Base-by-base conservation (phyloP, 768 basidiomycete species). In the Tulasnella sp. region DNA sequence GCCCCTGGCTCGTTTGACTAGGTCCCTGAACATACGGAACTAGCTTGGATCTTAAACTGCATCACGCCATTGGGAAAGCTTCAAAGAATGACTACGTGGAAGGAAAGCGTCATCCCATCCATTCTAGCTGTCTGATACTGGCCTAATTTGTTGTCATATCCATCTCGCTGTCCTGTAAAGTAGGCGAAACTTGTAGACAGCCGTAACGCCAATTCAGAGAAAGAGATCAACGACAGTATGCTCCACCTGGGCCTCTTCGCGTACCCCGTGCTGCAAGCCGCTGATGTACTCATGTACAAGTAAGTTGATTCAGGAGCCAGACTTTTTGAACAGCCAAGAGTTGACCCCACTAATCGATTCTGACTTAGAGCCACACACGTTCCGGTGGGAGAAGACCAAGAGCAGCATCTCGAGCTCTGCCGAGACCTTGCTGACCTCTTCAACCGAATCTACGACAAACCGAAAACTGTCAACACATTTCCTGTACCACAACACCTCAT, bases 361-460 rank as follows among this genome's bases (percentile, higher is more conserved):
- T 9, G 7, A 5, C 1, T 15, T 63, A 91, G 92, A 64, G 81
- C 92, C 1, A 94, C 92, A 0, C 87, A 92, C 68, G 87, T 98
- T 1, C 94, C 94, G 0, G 93, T 98, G 3, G 94, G 94, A 24
- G 92, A 97, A 66, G 94, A 98, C 69, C 94, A 97, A 67, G 80
- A 82, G 21, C 94, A 98, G 72, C 94, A 98, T 66, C 78, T 97
- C 43, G 92, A 96, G 66, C 80, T 98, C 0, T 78, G 79, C 17
- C 82, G 91, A 29, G 90, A 93, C 65, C 72, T 96, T 10, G 92
- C 89, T 0, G 81, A 87, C 17, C 73, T 72, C 7, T 94, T 94
- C 73, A 97, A 97, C 68, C 76, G 80, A 7, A 77, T 76, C 17
- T 90, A 82, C 68, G 71, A 73, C 43, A n/a, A 15, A 15, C 34